Evolutionary conservation across 805 yeast genomes (phyloP).

Genomic region (Teunomyces atbi): DNA sequence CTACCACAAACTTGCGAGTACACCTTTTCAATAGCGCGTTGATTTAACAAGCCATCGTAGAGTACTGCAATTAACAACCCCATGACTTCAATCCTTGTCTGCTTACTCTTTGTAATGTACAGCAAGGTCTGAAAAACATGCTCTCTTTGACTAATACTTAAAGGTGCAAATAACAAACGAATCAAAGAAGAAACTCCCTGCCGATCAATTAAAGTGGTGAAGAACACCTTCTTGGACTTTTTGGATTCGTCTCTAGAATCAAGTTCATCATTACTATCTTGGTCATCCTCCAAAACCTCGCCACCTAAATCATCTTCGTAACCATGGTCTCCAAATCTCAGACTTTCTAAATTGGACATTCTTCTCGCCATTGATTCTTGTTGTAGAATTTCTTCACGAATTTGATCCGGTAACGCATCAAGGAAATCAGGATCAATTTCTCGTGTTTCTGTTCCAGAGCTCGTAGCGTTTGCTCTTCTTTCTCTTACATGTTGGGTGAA

Average conservation of each 20-base stretch:
- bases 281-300: constrained; percentile 13
- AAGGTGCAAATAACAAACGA: constrained; percentile 71
- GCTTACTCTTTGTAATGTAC: constrained; percentile 71
- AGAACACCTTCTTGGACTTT: constrained; percentile 38
- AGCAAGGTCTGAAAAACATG: constrained; percentile 63
- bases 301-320: constrained; percentile 22
- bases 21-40: constrained; percentile 57
- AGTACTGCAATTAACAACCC: constrained; percentile 64
- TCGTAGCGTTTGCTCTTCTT: constrained; percentile 57
- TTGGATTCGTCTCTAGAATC: constrained; percentile 6
- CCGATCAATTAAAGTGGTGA: constrained; percentile 70
- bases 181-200: constrained; percentile 72
- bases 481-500: constrained; percentile 81
- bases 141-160: constrained; percentile 60
- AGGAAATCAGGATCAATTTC: constrained; percentile 80
- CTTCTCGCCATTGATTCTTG: constrained; percentile 51
- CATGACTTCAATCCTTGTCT: constrained; percentile 72
- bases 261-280: constrained; percentile 14
- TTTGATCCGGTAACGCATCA: constrained; percentile 70
- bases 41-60: constrained; percentile 70
- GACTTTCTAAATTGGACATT: constrained; percentile 23
- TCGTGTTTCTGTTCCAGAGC: constrained; percentile 43
- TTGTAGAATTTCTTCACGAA: constrained; percentile 61
- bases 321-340: constrained; percentile 21
- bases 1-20: constrained; percentile 56